Evolutionary conservation across 345 rosid genomes (phyloP).

Genomic region (Jatropha curcas): DNA sequence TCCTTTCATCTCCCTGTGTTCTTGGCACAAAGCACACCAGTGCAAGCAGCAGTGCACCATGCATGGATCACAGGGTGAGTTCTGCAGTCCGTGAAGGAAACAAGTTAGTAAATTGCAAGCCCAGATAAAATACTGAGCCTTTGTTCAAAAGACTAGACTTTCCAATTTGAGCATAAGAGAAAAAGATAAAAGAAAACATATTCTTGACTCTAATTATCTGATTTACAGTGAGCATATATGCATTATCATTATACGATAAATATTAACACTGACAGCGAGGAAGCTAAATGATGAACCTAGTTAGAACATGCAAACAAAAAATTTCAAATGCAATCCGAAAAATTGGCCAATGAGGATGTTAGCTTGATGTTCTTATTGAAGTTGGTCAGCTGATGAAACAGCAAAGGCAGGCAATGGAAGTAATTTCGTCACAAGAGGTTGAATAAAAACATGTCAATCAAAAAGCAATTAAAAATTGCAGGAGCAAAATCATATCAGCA

Average conservation of each 20-base stretch:
- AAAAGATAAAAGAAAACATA: too few species aligned
- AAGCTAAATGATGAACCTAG: neutral
- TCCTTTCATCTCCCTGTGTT: conserved; percentile 27
- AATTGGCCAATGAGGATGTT: neutral
- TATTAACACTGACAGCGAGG: neutral
- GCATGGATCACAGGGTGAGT: conserved; percentile 62
- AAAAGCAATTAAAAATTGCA: neutral
- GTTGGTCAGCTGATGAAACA: neutral
- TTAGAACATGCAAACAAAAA: neutral
- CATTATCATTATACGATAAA: neutral
- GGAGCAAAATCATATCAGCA: neutral
- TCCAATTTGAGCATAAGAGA: neutral
- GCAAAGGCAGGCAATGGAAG: neutral
- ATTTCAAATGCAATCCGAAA: neutral
- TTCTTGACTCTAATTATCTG: neutral
- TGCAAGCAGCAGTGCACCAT: conserved; percentile 30
- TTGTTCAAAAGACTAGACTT: neutral
- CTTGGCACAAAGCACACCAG: conserved; percentile 29
- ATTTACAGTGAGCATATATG: neutral
- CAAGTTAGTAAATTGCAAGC: neutral
- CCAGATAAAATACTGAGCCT: neutral
- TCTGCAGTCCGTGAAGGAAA: conserved; percentile 46
- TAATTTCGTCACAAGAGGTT: neutral
- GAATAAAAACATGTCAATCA: neutral
- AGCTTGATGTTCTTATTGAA: neutral